Evolutionary conservation across 176 grass and related monocot genomes (phyloP), one percentile per base, ranked within the genome.

Genomic region (Panicum miliaceum): DNA sequence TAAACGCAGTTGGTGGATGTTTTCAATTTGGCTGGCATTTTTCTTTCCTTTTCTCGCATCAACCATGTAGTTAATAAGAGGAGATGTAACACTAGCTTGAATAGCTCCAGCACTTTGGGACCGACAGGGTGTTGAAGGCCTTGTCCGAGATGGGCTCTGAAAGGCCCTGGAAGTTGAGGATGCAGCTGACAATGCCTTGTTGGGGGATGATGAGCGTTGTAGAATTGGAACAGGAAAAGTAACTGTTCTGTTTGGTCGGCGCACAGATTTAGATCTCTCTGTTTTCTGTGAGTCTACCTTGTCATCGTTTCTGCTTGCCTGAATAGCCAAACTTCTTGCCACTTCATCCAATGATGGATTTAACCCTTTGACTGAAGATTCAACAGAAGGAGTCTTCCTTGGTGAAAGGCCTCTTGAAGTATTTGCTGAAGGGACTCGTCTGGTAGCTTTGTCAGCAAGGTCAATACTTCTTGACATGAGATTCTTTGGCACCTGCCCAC

Each of bases 11-110:
- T 92, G 93, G 70, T 96, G 91, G 40, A 80, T 78, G 82, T 96
- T 92, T 80, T 98, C 96, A 41, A 89, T 83, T 69, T 95, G 88
- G 81, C 83, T 90, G 19, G 85, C 81, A 43, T 86, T 82, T 42
- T 90, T 92, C 86, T 95, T 99, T 86, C 89, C 89, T 84, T 93
- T 93, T 80, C 61, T 90, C 0, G 72, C 68, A 88, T 86, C 83
- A 54, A 79, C 77, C 72, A 93, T 88, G 80, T 90, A 94, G 69
- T 82, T 90, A 77, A 86, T 71, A 48, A 90, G 3, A 61, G 88
- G 74, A 32, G 73, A 72, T 38, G 41, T 10, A 72, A 66, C 84
- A 68, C 79, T 68, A 73, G 67, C 56, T 66, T 78, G 84, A 82
- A 51, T 79, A 68, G 53, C 79, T 79, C 54, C 82, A 88, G 78